Base-by-base conservation (phyloP, 106 monocot genomes). In the Platanthera guangdongensis region DNA sequence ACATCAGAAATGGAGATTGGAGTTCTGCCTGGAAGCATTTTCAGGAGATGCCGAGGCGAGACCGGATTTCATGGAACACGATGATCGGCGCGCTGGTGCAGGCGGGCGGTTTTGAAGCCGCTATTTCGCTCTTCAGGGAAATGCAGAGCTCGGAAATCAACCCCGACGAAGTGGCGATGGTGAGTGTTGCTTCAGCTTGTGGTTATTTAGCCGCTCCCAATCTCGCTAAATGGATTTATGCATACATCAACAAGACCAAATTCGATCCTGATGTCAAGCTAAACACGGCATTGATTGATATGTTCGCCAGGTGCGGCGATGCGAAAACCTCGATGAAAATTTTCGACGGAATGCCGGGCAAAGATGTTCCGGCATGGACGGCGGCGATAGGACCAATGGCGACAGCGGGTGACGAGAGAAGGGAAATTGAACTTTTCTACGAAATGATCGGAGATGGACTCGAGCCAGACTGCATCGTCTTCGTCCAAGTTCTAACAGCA, bases 251-350 rank as follows among this genome's bases (percentile, higher is more conserved):
- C 74, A 88, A 83, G 83, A 84, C 72, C 60, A 81, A 67, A 2
- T 8, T 83, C 16, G 65, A 47, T 7, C 3, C 82, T 8, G 74
- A 78, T 8, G 18, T 78, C 8, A 51, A 77, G 50, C 47, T 92
- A 72, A 86, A 84, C 57, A 92, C 85, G 79, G 81, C 88, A 55
- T 81, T 92, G 14, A 70, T 92, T 28, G 81, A 88, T 67, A 92
- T 92, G 92, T 92, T 88, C 74, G 82, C 88, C 9, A 92, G 86
- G 51, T 88, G 88, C 69, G 92, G 92, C 12, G 88, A 92, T 62
- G 30, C 86, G 45, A 79, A 75, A 11, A 79, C 73, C 30, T 76
- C 92, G 9, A 73, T 79, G 74, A 68, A 45, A 14, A 76, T 92
- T 1, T 92, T 92, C 50, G 7, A 73, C 18, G 25, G 67, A 72